phyloP scores from a whole-genome alignment of 139 green algal species.

The Mesotaenium endlicherianum region DNA sequence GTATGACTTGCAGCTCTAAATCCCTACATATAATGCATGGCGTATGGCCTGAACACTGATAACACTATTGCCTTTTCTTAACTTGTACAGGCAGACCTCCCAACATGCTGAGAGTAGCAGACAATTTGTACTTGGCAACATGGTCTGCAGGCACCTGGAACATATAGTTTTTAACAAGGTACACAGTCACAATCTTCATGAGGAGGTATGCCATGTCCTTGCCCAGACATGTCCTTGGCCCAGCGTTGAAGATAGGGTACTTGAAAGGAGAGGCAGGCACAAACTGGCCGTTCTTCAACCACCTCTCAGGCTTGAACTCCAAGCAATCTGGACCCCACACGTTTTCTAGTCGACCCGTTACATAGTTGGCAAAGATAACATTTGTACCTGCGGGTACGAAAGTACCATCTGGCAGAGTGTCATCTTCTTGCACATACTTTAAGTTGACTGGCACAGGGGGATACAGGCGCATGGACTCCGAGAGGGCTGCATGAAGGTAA shows the following conservation, averaged over 20 bases:
- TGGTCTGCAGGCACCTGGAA: too few relatives aligned
- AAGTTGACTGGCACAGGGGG: constrained; percentile 16
- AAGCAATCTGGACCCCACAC: constrained; percentile 27
- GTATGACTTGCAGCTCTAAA: too few relatives aligned
- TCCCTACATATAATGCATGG: too few relatives aligned
- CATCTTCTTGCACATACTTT: constrained; percentile 3
- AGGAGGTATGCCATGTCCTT: constrained; percentile 37
- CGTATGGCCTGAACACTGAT: too few relatives aligned
- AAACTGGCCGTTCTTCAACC: constrained; percentile 15
- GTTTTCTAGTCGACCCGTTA: constrained; percentile 8
- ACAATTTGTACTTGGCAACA: too few relatives aligned
- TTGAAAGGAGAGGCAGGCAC: constrained; percentile 16
- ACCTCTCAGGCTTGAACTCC: constrained; percentile 34
- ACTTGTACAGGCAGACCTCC: too few relatives aligned
- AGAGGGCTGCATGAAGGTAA: constrained; percentile 20
- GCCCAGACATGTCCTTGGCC: constrained; percentile 22
- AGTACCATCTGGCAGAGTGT: constrained; percentile 18
- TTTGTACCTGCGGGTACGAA: background rate
- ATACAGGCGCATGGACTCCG: constrained; percentile 25
- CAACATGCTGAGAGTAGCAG: too few relatives aligned
- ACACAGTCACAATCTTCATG: background rate
- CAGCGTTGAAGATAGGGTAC: constrained; percentile 25
- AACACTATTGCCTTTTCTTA: too few relatives aligned
- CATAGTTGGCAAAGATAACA: constrained; percentile 12
- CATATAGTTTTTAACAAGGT: background rate